phyloP scores from a whole-genome alignment of 2,329 filamentous ascomycete genomes.

The Colletotrichum sojae region DNA sequence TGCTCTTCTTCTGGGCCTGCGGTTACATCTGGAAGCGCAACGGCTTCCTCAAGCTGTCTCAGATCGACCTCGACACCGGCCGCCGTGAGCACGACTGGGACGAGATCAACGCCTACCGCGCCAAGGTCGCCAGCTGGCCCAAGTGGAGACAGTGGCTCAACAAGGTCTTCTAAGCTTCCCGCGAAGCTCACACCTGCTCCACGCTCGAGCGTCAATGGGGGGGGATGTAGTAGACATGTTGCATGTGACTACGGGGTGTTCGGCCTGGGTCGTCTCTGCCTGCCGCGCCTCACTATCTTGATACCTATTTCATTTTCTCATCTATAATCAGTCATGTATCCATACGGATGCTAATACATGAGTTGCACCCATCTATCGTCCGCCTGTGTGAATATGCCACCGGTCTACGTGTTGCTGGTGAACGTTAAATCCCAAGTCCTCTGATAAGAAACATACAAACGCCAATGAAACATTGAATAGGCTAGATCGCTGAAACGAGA shows the following conservation, averaged over 20 bases:
- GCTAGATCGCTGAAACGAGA: no score
- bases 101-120: constrained; percentile 68
- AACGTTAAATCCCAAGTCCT: no score
- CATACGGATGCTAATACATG: not conserved
- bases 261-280: not conserved
- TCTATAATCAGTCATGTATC: constrained; percentile 9
- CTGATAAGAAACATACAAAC: no score
- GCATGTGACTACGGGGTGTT: constrained; percentile 17
- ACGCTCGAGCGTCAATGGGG: not conserved
- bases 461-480: no score
- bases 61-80: constrained; percentile 78
- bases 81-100: constrained; percentile 77
- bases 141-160: constrained; percentile 61
- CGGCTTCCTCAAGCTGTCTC: constrained; percentile 68
- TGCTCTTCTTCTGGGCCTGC: constrained; percentile 66
- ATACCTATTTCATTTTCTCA: constrained; percentile 33
- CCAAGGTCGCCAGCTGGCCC: constrained; percentile 64
- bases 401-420: no score
- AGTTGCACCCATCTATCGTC: not conserved
- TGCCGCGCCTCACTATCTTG: constrained; percentile 17
- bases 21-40: constrained; percentile 77
- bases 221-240: not conserved
- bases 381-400: not conserved
- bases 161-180: constrained; percentile 52
- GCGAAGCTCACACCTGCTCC: not conserved